Evolutionary conservation across 2,329 filamentous ascomycete genomes (phyloP).

Genomic region (Penicillium sp.): DNA sequence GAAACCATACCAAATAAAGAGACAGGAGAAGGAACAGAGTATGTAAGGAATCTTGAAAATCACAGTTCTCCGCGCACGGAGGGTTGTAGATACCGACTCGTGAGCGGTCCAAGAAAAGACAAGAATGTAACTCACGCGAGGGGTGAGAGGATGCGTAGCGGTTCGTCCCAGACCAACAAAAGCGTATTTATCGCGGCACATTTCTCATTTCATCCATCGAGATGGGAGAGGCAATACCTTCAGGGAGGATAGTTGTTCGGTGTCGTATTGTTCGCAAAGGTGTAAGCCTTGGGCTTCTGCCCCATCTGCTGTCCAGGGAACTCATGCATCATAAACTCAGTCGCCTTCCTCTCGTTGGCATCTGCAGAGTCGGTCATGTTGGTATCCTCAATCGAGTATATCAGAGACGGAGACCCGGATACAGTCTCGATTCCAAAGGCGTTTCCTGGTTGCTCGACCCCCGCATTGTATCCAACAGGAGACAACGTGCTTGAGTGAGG

Average conservation of each 20-base stretch:
- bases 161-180: constrained; percentile 20
- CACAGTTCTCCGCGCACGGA: constrained; percentile 17
- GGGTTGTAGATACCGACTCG: constrained; percentile 7
- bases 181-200: constrained; percentile 20
- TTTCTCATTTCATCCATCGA: constrained; percentile 23
- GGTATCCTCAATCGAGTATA: constrained; percentile 31
- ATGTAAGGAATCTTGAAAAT: constrained; percentile 18
- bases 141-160: constrained; percentile 15
- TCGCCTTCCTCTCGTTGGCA: constrained; percentile 30
- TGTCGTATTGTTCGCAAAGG: constrained; percentile 41
- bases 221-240: constrained; percentile 19
- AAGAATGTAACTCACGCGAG: constrained; percentile 3
- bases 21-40: constrained; percentile 14
- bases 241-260: constrained; percentile 37
- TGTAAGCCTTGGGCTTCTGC: constrained; percentile 42
- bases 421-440: constrained; percentile 26
- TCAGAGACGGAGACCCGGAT: constrained; percentile 30
- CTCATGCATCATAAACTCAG: constrained; percentile 43
- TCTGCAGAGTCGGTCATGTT: constrained; percentile 25
- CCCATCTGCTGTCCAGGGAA: constrained; percentile 42
- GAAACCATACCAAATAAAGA: constrained; percentile 20
- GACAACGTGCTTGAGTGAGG: constrained; percentile 34
- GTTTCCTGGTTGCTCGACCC: constrained; percentile 28
- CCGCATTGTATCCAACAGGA: constrained; percentile 36
- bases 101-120: constrained; percentile 1